Evolutionary conservation across 805 yeast species (phyloP).

Genomic region (Ogataea paraovalis): DNA sequence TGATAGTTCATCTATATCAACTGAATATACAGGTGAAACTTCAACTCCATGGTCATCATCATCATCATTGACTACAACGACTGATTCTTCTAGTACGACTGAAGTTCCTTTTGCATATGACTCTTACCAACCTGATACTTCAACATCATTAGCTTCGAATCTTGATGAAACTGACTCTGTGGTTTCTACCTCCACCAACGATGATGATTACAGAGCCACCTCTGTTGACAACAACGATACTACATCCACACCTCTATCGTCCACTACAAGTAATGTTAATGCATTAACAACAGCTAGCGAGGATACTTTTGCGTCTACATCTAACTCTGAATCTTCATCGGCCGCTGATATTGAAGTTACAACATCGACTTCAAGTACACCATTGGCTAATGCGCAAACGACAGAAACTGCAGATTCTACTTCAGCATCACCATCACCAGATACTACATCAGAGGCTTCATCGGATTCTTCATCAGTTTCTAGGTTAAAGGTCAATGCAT

Average conservation of each 20-base stretch:
- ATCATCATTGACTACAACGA: no score
- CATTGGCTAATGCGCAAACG: background rate
- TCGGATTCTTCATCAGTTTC: conserved; percentile 1
- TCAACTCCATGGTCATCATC: no score
- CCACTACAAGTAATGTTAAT: no score
- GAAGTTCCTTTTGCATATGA: no score
- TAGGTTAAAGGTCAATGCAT: background rate
- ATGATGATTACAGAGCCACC: no score
- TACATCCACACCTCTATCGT: no score
- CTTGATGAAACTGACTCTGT: background rate
- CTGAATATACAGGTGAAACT: no score
- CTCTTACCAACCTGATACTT: background rate
- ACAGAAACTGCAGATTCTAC: background rate
- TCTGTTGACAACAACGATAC: no score
- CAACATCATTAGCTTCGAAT: conserved; percentile 2
- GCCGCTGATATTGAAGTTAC: background rate
- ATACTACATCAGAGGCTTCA: background rate
- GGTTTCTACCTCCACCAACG: no score
- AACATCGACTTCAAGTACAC: conserved; percentile 4
- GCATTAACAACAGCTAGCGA: conserved; percentile 1
- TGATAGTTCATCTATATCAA: no score
- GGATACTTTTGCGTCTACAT: background rate
- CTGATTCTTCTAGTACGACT: no score
- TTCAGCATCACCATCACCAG: conserved; percentile 2
- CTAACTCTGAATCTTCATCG: conserved; percentile 1